Percentiles rank a stretch among this genome's conserved stretches.
Evolutionary conservation across 768 basidiomycete species (phyloP).

Genomic region (Rhizopogon vinicolor): DNA sequence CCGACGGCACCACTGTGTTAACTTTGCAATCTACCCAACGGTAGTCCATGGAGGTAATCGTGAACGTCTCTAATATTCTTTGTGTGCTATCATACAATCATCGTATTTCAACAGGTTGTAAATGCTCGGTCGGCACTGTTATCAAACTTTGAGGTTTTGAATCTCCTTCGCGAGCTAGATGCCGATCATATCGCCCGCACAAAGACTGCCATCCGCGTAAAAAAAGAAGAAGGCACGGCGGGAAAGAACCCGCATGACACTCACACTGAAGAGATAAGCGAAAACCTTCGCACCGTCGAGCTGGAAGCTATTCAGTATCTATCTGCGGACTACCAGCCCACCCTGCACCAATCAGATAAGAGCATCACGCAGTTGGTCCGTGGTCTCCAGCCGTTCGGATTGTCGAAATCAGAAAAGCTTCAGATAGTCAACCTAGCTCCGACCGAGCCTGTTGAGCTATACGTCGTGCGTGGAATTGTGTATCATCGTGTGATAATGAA

Average conservation of each 20-base stretch:
- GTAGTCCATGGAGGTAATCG: neutral
- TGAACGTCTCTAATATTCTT: neutral
- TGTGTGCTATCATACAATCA: neutral
- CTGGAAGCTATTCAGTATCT: constrained; percentile 89
- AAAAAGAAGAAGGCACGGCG: constrained; percentile 69
- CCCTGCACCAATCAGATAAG: constrained; percentile 55
- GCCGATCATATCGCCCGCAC: constrained; percentile 64
- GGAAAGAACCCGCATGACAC: constrained; percentile 26
- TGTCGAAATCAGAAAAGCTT: constrained; percentile 91
- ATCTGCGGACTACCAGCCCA: constrained; percentile 69
- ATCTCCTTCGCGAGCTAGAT: constrained; percentile 73
- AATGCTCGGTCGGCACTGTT: constrained; percentile 75
- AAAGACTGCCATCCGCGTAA: constrained; percentile 65
- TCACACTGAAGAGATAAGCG: constrained; percentile 54
- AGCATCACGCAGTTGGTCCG: constrained; percentile 64
- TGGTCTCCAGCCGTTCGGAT: constrained; percentile 56
- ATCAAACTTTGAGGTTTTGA: constrained; percentile 83
- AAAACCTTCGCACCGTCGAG: constrained; percentile 82
- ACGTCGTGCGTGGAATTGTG: constrained; percentile 57
- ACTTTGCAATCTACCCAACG: neutral
- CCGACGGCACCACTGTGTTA: neutral
- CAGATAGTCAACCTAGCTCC: constrained; percentile 91
- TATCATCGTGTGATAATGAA: neutral
- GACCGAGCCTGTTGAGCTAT: constrained; percentile 76
- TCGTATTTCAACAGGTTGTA: constrained; percentile 11